Base-by-base conservation (phyloP, 2,329 filamentous ascomycete genomes). In the Helicocarpus griseus region DNA sequence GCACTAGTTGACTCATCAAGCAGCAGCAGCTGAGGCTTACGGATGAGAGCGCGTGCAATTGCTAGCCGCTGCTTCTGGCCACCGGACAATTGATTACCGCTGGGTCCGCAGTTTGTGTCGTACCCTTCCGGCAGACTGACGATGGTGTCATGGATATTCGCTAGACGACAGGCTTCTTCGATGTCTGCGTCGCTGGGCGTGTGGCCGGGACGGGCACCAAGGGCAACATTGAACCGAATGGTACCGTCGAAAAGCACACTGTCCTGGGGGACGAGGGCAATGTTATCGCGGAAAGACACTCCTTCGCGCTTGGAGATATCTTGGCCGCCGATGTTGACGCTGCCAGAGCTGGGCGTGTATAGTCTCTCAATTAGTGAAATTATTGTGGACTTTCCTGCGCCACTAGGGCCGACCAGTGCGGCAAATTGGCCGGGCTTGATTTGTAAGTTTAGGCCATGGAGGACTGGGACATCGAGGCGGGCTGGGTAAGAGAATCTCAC, bases 221-320 rank as follows among this genome's bases (percentile, higher is more conserved):
- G 81, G 59, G 89, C 86, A 11, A 89, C 74, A 61, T 89, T 89
- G 53, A 76, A 81, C 47, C 85, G 76, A 28, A 89, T 72, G 0
- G 85, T 87, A 39, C 86, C 86, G 3, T 82, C 86, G 68, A 89
- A 89, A 14, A 89, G 75, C 1, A 88, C 84, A 0, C 85, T 85
- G 57, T 89, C 85, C 69, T 87, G 83, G 4, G 86, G 85, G 51
- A 89, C 89, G 58, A 89, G 88, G 47, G 84, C 83, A 2, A 89
- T 69, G 0, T 84, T 75, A 17, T 79, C 81, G 26, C 86, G 77
- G n/a, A 89, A 71, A 52, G 83, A 79, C 54, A 83, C 77, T 0
- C 88, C 74, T 46, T 78, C 78, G 60, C 89, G 79, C 60, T 79
- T 82, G 29, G 83, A 81, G 52, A 87, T 86, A 61, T 89, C 85